Percentiles rank a stretch among this genome's conserved stretches.
Conservation (phyloP, 371 early-diverging fungal genomes). For the Saksenaea oblongispora region DNA sequence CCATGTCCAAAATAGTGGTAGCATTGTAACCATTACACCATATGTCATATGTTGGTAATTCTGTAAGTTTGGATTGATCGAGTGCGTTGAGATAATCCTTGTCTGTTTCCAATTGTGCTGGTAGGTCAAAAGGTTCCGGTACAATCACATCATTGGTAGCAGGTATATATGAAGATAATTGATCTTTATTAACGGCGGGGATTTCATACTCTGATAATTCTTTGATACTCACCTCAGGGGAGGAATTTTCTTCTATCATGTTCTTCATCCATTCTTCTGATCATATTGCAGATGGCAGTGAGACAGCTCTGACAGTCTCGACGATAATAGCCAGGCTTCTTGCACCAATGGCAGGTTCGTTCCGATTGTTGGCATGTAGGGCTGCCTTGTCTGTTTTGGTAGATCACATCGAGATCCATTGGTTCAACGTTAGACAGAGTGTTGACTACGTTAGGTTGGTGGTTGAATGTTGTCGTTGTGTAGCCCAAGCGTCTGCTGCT, state of each 20-base stretch:
- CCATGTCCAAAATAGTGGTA: slow-evolving; percentile 4
- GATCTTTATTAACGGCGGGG: background rate
- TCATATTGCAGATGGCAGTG: too few species aligned
- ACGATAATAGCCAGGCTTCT: too few species aligned
- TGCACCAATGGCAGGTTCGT: too few species aligned
- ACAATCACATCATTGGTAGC: background rate
- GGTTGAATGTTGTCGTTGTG: too few species aligned
- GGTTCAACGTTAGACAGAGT: too few species aligned
- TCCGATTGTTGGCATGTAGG: too few species aligned
- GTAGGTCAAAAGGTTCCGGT: background rate
- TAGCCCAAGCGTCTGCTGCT: too few species aligned
- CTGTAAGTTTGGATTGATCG: background rate
- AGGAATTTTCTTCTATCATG: background rate
- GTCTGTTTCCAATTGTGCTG: background rate
- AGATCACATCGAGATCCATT: too few species aligned
- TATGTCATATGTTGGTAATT: background rate
- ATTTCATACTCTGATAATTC: background rate
- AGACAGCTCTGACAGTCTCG: too few species aligned
- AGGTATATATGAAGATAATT: background rate
- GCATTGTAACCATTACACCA: slow-evolving; percentile 1
- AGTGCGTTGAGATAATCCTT: background rate
- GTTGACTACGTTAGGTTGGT: too few species aligned
- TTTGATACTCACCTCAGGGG: background rate
- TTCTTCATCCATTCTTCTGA: background rate
- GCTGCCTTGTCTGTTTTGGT: too few species aligned